Conservation (phyloP, 2,329 filamentous ascomycete species). For the Cryphonectria radicalis region DNA sequence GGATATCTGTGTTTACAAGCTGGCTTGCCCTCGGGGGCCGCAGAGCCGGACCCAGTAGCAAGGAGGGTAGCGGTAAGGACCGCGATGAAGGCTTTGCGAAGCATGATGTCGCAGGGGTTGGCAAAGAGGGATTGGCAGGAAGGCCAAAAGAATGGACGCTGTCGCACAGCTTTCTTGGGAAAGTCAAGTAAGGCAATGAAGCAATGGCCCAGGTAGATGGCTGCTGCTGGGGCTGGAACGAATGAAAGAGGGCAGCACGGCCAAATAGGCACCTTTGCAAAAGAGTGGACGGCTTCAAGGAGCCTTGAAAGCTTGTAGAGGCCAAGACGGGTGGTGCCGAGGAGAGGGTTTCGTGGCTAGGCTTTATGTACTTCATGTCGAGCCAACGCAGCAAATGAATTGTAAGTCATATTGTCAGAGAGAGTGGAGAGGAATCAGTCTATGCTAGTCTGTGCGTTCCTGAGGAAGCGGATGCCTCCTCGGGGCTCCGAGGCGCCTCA, state of each 20-base stretch:
- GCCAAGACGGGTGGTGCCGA: not conserved
- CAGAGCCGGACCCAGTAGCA: not conserved
- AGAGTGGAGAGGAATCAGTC: not conserved
- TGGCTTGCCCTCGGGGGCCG: not conserved
- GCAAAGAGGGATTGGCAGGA: not conserved
- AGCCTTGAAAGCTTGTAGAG: not conserved
- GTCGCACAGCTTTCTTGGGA: not conserved
- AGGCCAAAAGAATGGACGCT: not conserved
- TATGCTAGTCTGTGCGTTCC: not conserved
- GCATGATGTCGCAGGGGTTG: not conserved
- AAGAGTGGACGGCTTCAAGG: slow-evolving; percentile 1
- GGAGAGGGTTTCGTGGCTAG: not conserved
- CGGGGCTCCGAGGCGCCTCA: not conserved
- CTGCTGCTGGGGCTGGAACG: not conserved
- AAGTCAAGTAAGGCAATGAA: not conserved
- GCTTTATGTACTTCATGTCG: not conserved
- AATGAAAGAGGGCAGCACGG: not conserved
- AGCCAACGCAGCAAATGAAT: not conserved
- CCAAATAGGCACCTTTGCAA: not conserved
- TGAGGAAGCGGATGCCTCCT: not conserved
- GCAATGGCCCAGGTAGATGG: not conserved
- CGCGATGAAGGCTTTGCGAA: not conserved
- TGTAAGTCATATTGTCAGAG: not conserved
- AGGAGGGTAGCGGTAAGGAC: not conserved
- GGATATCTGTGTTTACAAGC: not conserved